Conservation (phyloP, 352 stramenopile species). For the Globisporangium emineosum region DNA sequence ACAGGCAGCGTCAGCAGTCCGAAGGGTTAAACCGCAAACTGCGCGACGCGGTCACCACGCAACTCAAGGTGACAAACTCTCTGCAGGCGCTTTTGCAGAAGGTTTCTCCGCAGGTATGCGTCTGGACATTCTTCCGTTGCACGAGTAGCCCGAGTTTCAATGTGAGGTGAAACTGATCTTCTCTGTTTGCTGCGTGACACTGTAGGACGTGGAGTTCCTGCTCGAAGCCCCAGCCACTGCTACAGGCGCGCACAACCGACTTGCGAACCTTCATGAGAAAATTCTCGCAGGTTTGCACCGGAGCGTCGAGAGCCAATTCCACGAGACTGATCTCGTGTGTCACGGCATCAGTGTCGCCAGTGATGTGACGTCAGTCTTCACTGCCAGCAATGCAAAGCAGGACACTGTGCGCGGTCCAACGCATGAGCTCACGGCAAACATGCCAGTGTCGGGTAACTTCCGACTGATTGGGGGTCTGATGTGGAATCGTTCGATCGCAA, state of each 20-base stretch:
- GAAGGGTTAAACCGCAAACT: conserved; percentile 42
- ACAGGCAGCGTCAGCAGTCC: conserved; percentile 32
- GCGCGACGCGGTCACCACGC: conserved; percentile 31
- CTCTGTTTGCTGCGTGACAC: background rate
- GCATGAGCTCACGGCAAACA: conserved; percentile 12
- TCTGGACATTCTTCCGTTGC: too few relatives aligned
- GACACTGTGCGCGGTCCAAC: conserved; percentile 6
- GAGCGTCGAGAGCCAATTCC: background rate
- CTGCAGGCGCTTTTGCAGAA: conserved; percentile 14
- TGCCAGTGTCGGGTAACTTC: background rate
- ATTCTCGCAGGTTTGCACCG: background rate
- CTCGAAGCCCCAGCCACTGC: background rate
- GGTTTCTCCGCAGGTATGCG: background rate
- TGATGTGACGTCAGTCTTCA: background rate
- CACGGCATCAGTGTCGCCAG: background rate
- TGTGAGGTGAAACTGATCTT: background rate
- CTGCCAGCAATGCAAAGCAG: conserved; percentile 1
- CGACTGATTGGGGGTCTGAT: background rate
- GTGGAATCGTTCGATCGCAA: conserved; percentile 2
- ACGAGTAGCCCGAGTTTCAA: too few relatives aligned
- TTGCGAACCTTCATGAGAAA: background rate
- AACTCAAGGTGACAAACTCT: conserved; percentile 41
- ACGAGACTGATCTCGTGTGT: conserved; percentile 4
- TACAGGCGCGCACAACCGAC: background rate
- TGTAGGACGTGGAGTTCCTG: background rate